These are phyloP conservation scores for Phaeomoniella chlamydospora DNA, from an alignment of 2,329 filamentous ascomycete species.

Conservation along the genomic window DNA sequence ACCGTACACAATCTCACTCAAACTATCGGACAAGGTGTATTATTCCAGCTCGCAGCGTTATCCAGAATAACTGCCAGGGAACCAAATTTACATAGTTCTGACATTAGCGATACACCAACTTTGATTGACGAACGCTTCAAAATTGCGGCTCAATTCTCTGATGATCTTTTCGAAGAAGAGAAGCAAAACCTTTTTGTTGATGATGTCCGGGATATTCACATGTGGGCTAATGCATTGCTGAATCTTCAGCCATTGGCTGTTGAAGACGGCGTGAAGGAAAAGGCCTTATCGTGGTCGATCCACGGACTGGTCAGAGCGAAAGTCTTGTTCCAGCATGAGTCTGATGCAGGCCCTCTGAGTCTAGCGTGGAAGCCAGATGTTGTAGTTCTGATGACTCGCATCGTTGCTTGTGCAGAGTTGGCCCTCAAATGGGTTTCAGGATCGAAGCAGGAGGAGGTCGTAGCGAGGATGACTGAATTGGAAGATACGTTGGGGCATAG, in stretches of 20 bases:
- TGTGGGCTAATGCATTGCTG: conserved; percentile 48
- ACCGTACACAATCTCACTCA: conserved; percentile 20
- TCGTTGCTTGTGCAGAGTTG: conserved; percentile 21
- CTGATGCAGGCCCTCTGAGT: conserved; percentile 52
- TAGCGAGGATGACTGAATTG: neutral
- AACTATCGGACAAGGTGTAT: conserved; percentile 18
- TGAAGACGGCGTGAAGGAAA: conserved; percentile 2
- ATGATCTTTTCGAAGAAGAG: conserved; percentile 72
- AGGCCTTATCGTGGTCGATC: conserved; percentile 7
- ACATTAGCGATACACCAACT: too few relatives aligned
- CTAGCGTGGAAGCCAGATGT: conserved; percentile 56
- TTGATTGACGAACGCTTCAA: neutral
- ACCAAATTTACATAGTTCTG: neutral
- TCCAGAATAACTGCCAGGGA: conserved; percentile 2
- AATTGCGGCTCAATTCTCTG: conserved; percentile 12
- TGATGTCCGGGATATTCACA: conserved; percentile 54
- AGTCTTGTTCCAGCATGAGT: conserved; percentile 7
- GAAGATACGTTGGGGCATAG: neutral
- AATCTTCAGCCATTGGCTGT: conserved; percentile 1
- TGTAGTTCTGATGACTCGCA: conserved; percentile 34
- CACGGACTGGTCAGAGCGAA: neutral
- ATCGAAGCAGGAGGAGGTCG: too few relatives aligned
- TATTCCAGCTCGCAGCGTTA: conserved; percentile 23
- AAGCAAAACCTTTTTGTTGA: conserved; percentile 93
- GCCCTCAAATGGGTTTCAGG: neutral